Conservation (phyloP, 2,329 filamentous ascomycete genomes). For the Xylariales sp. region DNA sequence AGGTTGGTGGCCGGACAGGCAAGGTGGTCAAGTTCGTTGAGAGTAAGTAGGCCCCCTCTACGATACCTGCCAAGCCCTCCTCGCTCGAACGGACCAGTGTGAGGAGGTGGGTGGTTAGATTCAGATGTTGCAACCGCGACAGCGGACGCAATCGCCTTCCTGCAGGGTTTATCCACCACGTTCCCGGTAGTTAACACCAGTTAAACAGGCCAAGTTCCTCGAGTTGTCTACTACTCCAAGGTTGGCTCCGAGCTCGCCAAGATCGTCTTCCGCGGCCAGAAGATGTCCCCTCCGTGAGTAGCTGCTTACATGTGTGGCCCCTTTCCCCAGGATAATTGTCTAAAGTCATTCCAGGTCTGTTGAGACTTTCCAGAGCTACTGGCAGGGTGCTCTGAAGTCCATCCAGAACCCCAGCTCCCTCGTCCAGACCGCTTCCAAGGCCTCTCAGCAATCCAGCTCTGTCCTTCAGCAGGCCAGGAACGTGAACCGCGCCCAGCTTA, state of each 20-base stretch:
- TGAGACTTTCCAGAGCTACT: constrained; percentile 81
- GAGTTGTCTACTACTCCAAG: constrained; percentile 85
- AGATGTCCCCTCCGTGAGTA: constrained; percentile 93
- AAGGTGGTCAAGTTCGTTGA: constrained; percentile 75
- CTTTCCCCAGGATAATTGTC: too few relatives aligned
- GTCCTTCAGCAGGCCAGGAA: constrained; percentile 53
- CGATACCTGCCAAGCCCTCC: too few relatives aligned
- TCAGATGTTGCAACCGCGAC: too few relatives aligned
- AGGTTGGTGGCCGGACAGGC: constrained; percentile 80
- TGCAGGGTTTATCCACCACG: not conserved
- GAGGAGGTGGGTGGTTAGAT: too few relatives aligned
- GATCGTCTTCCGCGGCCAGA: constrained; percentile 81
- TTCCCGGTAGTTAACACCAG: not conserved
- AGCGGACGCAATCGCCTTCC: not conserved
- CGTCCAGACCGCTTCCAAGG: constrained; percentile 37
- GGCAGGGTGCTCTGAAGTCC: constrained; percentile 68
- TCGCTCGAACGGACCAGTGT: too few relatives aligned
- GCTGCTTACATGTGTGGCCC: not conserved
- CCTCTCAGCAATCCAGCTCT: constrained; percentile 34
- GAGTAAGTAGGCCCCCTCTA: constrained; percentile 57
- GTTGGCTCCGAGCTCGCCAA: constrained; percentile 84
- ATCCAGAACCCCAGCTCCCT: constrained; percentile 64
- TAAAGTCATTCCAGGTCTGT: constrained; percentile 67
- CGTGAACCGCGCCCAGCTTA: constrained; percentile 66
- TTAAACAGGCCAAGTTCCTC: constrained; percentile 75